Conservation (phyloP, 345 rosid genomes). For the Pseudoturritis turrita region DNA sequence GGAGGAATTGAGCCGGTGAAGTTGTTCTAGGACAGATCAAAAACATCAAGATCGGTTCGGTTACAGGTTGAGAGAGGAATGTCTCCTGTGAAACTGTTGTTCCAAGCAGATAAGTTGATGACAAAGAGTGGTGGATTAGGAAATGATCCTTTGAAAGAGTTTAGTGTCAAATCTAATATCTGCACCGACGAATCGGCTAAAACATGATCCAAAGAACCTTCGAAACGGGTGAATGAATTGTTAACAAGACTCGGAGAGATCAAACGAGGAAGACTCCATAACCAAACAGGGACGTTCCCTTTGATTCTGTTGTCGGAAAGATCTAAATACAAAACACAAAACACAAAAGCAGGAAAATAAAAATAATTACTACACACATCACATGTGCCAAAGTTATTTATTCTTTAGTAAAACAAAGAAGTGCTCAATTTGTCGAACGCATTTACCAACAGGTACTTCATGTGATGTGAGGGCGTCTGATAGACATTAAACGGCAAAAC, state of each 20-base stretch:
- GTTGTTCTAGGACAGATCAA: slow-evolving; percentile 25
- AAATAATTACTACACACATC: no score
- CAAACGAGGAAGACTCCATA: slow-evolving; percentile 10
- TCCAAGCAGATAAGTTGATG: slow-evolving; percentile 22
- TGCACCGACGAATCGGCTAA: neutral
- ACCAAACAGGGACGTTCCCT: slow-evolving; percentile 11
- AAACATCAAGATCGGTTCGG: slow-evolving; percentile 6
- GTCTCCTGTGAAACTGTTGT: slow-evolving; percentile 25
- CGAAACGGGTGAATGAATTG: neutral
- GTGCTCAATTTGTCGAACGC: no score
- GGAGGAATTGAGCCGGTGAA: slow-evolving; percentile 19
- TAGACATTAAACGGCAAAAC: no score
- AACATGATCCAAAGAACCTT: slow-evolving; percentile 1
- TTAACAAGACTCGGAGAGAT: neutral
- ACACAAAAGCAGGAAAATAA: no score
- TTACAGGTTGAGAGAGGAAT: slow-evolving; percentile 24
- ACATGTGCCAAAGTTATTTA: no score
- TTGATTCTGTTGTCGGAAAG: neutral
- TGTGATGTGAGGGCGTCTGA: no score
- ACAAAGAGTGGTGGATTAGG: slow-evolving; percentile 14
- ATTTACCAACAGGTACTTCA: no score
- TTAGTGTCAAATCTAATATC: slow-evolving; percentile 13
- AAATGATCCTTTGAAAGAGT: slow-evolving; percentile 18
- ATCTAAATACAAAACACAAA: neutral
- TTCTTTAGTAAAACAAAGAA: no score